Base-by-base conservation (phyloP, 129 eudicot species). In the Silybum marianum region DNA sequence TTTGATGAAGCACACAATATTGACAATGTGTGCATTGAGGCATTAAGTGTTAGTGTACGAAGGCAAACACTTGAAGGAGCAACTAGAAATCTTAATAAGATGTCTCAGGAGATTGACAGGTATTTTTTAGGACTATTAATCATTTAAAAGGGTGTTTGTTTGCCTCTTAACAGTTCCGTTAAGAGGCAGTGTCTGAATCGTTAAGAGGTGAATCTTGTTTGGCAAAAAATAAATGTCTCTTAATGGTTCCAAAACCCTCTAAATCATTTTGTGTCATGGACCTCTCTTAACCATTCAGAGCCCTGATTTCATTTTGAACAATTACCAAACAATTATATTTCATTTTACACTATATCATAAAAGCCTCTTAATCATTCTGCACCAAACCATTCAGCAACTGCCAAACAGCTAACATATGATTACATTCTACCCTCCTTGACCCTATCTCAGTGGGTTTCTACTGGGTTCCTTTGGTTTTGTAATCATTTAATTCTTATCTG, bases 1-100 rank as follows among this genome's bases (percentile, higher is more conserved):
- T 96, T 96, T 75, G 99, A 96, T 72, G 99, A 96, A 91, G 99
- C 99, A 16, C 99, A 96, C 75, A 96, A 96, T 82, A 96, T 96
- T 34, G 99, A 96, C 68, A 96, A 93, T 78, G 99, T 96, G 71
- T 96, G 99, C 83, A 96, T 96, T 39, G 99, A 96, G 89, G 99
- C 99, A 19, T 82, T 96, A 12, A 96, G 98, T 87, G 99, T 96
- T 2, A 96, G 97, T 78, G 95, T 96, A 40, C 85, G 99, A 82
- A 86, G 72, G 82, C 99, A 96, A 84, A 96, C 99, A 30, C 96
- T 96, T 82, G 99, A 96, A 85, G 98, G 98, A 25, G 99, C 99
- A 2, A 81, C 91, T 7, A 83, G 98, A 81, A 96, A 96, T 86
- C 84, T 93, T 44, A 88, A 70, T 79, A 93, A 83, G 86, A 96